These are phyloP conservation scores for Alisma plantagoaquatica DNA, from an alignment of 106 monocot species.

Conservation along the genomic window DNA sequence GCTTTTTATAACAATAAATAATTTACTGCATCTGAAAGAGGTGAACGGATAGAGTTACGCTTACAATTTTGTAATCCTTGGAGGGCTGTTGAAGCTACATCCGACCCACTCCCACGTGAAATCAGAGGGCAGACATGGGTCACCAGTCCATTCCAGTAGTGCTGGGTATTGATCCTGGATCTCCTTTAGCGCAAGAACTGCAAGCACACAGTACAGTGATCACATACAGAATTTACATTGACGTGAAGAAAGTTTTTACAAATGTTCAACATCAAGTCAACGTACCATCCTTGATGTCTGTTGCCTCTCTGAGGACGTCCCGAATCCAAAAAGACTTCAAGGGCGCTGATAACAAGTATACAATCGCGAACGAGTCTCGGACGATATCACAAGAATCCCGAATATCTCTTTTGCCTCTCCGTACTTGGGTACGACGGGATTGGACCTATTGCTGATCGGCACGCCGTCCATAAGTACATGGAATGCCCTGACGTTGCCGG, in stretches of 20 bases:
- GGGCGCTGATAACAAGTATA: not conserved
- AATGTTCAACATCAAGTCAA: not conserved
- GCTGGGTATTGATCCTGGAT: not conserved
- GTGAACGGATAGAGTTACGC: too few relatives aligned
- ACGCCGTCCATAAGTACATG: not conserved
- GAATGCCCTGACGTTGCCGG: not conserved
- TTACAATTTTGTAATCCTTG: not conserved
- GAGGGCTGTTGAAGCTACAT: not conserved
- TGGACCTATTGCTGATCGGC: not conserved
- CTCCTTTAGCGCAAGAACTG: not conserved
- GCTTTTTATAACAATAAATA: not conserved
- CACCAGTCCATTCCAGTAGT: not conserved
- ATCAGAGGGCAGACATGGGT: not conserved
- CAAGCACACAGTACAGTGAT: too few relatives aligned
- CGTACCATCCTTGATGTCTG: not conserved
- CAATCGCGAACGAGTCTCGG: not conserved
- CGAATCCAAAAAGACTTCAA: not conserved
- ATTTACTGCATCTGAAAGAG: not conserved
- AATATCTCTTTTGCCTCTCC: too few relatives aligned
- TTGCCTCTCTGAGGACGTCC: not conserved
- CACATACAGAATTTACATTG: not conserved
- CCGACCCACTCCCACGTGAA: conserved; percentile 5
- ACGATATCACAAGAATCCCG: too few relatives aligned
- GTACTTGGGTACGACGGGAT: not conserved
- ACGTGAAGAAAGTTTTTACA: not conserved